Conservation (phyloP, 768 basidiomycete genomes). For the Serendipita vermifera region DNA sequence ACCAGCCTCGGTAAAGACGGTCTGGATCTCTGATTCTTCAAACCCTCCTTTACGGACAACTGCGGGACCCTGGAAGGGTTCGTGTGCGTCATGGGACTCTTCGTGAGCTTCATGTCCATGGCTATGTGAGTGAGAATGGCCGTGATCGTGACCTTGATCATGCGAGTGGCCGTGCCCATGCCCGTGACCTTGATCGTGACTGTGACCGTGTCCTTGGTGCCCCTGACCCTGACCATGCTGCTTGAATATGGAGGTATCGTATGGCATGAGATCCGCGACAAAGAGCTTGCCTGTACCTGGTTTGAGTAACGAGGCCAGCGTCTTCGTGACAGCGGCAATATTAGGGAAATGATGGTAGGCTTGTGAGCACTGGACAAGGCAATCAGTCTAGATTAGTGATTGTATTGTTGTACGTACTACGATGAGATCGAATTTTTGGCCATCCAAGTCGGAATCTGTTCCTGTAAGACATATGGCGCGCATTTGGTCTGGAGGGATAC, state of each 20-base stretch:
- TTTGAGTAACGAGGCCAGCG: conserved; percentile 45
- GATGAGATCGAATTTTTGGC: conserved; percentile 51
- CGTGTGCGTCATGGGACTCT: not conserved
- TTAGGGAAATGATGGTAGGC: conserved; percentile 52
- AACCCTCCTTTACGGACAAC: conserved; percentile 48
- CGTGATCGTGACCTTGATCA: conserved; percentile 22
- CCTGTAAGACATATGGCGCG: conserved; percentile 19
- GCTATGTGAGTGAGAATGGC: conserved; percentile 8
- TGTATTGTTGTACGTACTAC: conserved; percentile 35
- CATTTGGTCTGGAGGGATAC: conserved; percentile 36
- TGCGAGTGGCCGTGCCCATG: conserved; percentile 17
- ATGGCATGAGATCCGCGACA: conserved; percentile 39
- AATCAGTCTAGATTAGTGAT: conserved; percentile 1
- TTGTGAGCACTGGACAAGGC: conserved; percentile 37
- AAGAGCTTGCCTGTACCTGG: conserved; percentile 43
- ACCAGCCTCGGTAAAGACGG: conserved; percentile 41
- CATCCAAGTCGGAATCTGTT: conserved; percentile 35
- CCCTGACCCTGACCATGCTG: conserved; percentile 1
- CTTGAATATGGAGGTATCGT: conserved; percentile 11
- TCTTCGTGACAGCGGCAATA: conserved; percentile 37
- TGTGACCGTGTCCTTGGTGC: not conserved
- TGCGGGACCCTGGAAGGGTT: conserved; percentile 16
- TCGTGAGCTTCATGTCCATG: not conserved
- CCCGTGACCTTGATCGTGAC: not conserved
- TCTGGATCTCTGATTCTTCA: conserved; percentile 33